Conservation (phyloP, 202 grass and related monocot genomes). For the Carex sylvatica region DNA sequence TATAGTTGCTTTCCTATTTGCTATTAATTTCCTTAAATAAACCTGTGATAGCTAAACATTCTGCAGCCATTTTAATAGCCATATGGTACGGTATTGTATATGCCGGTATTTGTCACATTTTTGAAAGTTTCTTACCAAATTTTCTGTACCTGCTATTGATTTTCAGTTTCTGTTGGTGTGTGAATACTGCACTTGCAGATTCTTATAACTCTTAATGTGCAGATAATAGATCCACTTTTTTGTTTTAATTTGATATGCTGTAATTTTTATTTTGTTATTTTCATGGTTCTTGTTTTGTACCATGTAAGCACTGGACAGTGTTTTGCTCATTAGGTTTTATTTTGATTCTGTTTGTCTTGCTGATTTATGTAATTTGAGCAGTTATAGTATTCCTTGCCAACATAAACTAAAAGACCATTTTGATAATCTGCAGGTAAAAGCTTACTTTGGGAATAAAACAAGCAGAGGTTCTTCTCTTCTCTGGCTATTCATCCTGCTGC, state of each 20-base stretch:
- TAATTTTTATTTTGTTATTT: background rate
- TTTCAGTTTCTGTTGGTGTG: background rate
- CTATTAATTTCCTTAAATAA: background rate
- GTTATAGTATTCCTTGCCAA: background rate
- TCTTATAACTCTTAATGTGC: background rate
- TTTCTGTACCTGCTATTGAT: background rate
- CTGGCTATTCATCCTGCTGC: constrained; percentile 11
- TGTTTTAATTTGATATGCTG: background rate
- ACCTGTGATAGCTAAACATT: background rate
- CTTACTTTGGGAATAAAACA: background rate
- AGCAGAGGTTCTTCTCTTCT: background rate
- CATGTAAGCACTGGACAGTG: background rate
- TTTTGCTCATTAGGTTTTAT: background rate
- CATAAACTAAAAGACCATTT: constrained; percentile 33
- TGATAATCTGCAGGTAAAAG: constrained; percentile 9
- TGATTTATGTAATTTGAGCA: background rate
- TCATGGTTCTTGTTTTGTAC: background rate
- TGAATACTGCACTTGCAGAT: background rate
- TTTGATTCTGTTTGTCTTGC: background rate
- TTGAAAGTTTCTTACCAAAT: background rate
- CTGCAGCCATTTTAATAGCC: background rate
- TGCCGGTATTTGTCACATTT: background rate
- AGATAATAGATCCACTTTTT: background rate
- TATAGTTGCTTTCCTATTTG: constrained; percentile 5
- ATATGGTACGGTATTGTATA: background rate